Evolutionary conservation across 108 stramenopile genomes (phyloP).

Genomic region (Craspedostauros australis): DNA sequence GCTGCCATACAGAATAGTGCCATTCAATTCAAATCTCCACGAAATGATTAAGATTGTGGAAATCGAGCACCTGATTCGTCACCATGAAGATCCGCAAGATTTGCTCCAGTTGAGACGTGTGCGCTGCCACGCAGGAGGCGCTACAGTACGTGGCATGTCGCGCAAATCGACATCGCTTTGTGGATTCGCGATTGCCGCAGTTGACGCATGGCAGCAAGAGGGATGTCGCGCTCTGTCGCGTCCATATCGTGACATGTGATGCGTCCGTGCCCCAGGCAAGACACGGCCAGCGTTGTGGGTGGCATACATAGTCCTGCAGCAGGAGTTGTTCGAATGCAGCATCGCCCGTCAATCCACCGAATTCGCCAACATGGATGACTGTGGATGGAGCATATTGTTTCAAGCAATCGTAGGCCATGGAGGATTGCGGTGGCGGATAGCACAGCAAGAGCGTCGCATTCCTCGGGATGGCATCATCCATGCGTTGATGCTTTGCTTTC

Average conservation of each 20-base stretch:
- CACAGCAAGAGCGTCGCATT: constrained; percentile 32
- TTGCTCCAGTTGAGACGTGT: not conserved
- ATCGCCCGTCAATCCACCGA: constrained; percentile 46
- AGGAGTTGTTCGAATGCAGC: constrained; percentile 29
- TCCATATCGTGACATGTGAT: constrained; percentile 42
- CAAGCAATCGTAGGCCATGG: constrained; percentile 35
- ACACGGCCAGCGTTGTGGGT: constrained; percentile 21
- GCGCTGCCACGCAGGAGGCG: constrained; percentile 13
- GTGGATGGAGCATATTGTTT: constrained; percentile 17
- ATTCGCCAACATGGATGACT: constrained; percentile 56
- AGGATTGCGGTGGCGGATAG: constrained; percentile 54
- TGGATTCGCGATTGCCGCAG: constrained; percentile 15
- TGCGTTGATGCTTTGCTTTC: not conserved
- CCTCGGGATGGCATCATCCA: not conserved
- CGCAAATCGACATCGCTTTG: constrained; percentile 22
- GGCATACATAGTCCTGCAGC: constrained; percentile 1
- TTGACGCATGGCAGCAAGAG: constrained; percentile 26
- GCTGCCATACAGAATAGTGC: too few relatives aligned
- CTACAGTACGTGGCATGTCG: constrained; percentile 40
- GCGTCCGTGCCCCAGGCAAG: constrained; percentile 56
- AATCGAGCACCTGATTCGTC: not conserved
- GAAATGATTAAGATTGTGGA: constrained; percentile 4
- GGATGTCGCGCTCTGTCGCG: not conserved
- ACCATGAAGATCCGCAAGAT: not conserved
- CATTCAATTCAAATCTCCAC: too few relatives aligned